Percentiles rank a stretch among this genome's conserved stretches.
Evolutionary conservation across 352 stramenopile species (phyloP).

Genomic region (Vaucheria bursata): DNA sequence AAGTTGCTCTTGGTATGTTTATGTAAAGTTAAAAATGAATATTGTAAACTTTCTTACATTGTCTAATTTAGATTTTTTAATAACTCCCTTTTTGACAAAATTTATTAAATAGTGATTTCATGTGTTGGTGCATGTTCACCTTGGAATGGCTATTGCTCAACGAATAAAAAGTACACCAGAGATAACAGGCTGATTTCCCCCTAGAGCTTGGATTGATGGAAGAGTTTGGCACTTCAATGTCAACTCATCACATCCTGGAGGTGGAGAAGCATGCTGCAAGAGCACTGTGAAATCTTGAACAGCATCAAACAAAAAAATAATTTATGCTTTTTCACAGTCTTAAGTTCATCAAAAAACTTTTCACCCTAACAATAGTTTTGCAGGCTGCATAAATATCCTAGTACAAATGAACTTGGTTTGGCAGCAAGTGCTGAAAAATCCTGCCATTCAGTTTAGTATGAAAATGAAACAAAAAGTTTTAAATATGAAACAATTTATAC

Average conservation of each 20-base stretch:
- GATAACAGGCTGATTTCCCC: slow-evolving; percentile 26
- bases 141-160: slow-evolving; percentile 25
- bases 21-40: too few relatives aligned
- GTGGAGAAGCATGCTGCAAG: slow-evolving; percentile 13
- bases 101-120: slow-evolving; percentile 7
- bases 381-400: neutral
- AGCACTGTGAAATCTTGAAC: too few relatives aligned
- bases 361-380: neutral
- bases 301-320: too few relatives aligned
- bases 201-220: slow-evolving; percentile 14
- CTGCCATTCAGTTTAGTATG: too few relatives aligned
- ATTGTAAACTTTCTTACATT: too few relatives aligned
- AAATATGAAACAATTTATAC: too few relatives aligned
- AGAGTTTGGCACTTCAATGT: slow-evolving; percentile 12
- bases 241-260: slow-evolving; percentile 13
- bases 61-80: too few relatives aligned
- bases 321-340: neutral
- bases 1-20: too few relatives aligned
- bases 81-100: slow-evolving; percentile 4
- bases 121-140: too few relatives aligned
- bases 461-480: too few relatives aligned
- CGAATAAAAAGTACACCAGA: slow-evolving; percentile 26
- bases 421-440: too few relatives aligned
- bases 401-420: too few relatives aligned
- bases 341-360: neutral